These are phyloP conservation scores for Podila minutissima DNA, from an alignment of 192 early-diverging fungal species.

Conservation along the genomic window DNA sequence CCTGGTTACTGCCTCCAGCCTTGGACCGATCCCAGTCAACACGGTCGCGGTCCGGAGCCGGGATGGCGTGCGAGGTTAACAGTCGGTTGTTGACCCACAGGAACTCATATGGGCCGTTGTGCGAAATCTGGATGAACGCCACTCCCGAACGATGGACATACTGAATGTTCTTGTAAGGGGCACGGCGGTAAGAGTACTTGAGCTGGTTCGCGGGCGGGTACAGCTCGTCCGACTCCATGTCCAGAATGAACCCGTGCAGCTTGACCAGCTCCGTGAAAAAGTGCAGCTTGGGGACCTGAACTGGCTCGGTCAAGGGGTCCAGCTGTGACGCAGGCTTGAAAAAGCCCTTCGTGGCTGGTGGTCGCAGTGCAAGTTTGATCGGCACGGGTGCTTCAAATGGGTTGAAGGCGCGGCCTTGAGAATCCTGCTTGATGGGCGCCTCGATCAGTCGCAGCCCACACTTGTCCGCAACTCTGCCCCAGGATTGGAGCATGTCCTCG, in stretches of 20 bases:
- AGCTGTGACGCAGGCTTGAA: constrained; percentile 21
- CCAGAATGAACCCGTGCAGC: constrained; percentile 86
- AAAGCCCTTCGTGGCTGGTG: constrained; percentile 66
- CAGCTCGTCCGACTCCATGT: constrained; percentile 86
- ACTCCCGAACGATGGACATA: constrained; percentile 91
- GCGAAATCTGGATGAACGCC: constrained; percentile 91
- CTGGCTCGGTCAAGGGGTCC: constrained; percentile 31
- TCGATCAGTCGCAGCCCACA: constrained; percentile 92
- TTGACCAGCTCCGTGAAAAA: constrained; percentile 88
- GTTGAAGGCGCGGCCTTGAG: constrained; percentile 75
- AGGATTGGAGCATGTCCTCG: constrained; percentile 84
- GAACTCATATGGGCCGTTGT: constrained; percentile 69
- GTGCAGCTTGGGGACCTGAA: constrained; percentile 63
- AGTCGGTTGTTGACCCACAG: constrained; percentile 92
- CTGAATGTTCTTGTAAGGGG: constrained; percentile 83
- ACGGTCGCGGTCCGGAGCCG: constrained; percentile 49
- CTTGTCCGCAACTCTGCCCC: constrained; percentile 84
- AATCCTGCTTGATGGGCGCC: constrained; percentile 81
- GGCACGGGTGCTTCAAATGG: constrained; percentile 88
- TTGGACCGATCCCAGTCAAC: constrained; percentile 49
- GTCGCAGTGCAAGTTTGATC: constrained; percentile 66
- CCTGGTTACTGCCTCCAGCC: constrained; percentile 8
- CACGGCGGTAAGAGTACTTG: constrained; percentile 68
- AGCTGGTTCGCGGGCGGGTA: constrained; percentile 71
- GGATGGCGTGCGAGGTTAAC: constrained; percentile 65